These are phyloP conservation scores for Lactarius pseudohatsudake DNA, from an alignment of 768 basidiomycete species.

Conservation along the genomic window DNA sequence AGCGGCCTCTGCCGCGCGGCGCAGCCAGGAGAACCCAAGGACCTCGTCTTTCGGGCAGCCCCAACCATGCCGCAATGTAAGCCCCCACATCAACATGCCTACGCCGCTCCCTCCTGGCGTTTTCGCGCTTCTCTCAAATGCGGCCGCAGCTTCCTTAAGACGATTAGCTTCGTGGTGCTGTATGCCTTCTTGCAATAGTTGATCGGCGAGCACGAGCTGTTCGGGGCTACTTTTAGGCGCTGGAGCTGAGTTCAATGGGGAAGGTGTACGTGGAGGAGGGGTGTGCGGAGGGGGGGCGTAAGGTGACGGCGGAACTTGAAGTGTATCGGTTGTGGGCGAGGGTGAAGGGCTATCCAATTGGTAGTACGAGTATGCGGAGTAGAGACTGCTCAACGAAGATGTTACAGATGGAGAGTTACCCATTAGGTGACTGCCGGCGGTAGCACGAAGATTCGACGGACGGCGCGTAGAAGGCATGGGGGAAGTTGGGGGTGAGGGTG, in stretches of 20 bases:
- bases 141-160: constrained; percentile 63
- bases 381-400: constrained; percentile 30
- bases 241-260: constrained; percentile 6
- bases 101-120: constrained; percentile 77
- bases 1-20: constrained; percentile 77
- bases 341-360: constrained; percentile 30
- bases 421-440: constrained; percentile 23
- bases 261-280: constrained; percentile 8
- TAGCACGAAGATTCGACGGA: constrained; percentile 14
- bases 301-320: constrained; percentile 28
- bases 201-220: constrained; percentile 49
- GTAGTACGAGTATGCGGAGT: constrained; percentile 37
- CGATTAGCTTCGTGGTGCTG: constrained; percentile 73
- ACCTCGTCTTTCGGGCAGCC: constrained; percentile 79
- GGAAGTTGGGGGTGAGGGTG: constrained; percentile 7
- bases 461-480: constrained; percentile 5
- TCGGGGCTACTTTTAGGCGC: constrained; percentile 20
- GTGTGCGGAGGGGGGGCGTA: constrained; percentile 15
- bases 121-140: constrained; percentile 76
- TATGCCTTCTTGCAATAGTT: constrained; percentile 75
- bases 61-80: constrained; percentile 86
- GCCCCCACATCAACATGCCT: constrained; percentile 92
- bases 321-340: constrained; percentile 17
- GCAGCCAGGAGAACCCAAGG: constrained; percentile 78
- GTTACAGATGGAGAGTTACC: constrained; percentile 22